A percentile compares a stretch with the other conserved stretches of the same genome.
phyloP scores from a whole-genome alignment of 1,284 basidiomycete genomes.

The Fomitiporia mediterranea region DNA sequence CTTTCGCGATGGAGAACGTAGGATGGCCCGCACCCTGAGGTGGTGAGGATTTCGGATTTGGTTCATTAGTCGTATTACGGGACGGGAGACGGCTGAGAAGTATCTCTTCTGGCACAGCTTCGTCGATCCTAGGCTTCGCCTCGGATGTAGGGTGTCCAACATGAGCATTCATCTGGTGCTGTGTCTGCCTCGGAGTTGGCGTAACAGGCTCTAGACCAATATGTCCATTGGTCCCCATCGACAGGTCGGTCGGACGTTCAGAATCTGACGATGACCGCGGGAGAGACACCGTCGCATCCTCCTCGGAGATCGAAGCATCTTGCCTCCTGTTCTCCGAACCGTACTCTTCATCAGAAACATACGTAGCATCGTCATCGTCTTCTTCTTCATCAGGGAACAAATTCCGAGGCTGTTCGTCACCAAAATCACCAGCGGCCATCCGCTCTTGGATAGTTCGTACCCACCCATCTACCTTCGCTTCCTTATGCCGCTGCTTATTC shows the following conservation, averaged over 20 bases:
- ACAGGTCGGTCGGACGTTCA: constrained; percentile 18
- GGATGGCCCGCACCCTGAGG: constrained; percentile 24
- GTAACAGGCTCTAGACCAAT: constrained; percentile 13
- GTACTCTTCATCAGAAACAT: constrained; percentile 37
- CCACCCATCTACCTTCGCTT: constrained; percentile 76
- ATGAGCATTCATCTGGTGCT: constrained; percentile 8
- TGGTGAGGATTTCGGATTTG: constrained; percentile 28
- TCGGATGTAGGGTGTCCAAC: constrained; percentile 26
- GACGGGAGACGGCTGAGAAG: constrained; percentile 51
- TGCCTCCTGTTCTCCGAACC: constrained; percentile 21
- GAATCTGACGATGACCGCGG: constrained; percentile 9
- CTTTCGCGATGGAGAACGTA: constrained; percentile 19
- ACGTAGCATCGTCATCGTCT: constrained; percentile 33
- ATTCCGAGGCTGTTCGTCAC: constrained; percentile 48
- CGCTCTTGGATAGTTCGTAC: constrained; percentile 67
- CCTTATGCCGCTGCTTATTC: constrained; percentile 61
- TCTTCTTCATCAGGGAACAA: constrained; percentile 42
- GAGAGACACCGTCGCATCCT: constrained; percentile 23
- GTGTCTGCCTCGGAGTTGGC: constrained; percentile 20
- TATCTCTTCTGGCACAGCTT: constrained; percentile 63
- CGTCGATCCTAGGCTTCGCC: constrained; percentile 50
- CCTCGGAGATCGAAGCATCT: constrained; percentile 5
- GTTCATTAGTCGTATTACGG: constrained; percentile 34
- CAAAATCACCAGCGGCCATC: constrained; percentile 56
- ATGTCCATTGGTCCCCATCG: constrained; percentile 1